Base-by-base conservation (phyloP, 176 grass and related monocot species). In the Musa beccarii region DNA sequence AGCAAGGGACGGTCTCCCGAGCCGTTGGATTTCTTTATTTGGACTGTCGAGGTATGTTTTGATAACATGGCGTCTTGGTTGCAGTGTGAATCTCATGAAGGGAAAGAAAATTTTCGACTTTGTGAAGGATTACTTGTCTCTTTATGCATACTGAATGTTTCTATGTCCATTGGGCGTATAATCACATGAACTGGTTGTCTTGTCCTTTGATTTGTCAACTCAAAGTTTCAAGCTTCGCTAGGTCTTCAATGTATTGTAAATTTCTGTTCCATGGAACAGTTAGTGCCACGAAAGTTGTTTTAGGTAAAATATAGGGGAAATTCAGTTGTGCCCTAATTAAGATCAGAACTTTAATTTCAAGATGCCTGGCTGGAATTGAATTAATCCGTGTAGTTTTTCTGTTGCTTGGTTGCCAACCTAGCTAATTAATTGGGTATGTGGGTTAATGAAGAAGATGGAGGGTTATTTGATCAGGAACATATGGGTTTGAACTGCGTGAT, bases 21-120 rank as follows among this genome's bases (percentile, higher is more conserved):
- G 63, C 85, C 88, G 54, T 73, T 87, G 63, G 85, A 90, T 87
- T 85, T 90, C 79, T 90, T 90, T 85, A 87, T 90, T 51, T 91
- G 89, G 89, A 91, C 89, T 51, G 82, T 91, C 29, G 85, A 91
- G 85, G 89, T 91, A 74, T 74, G 53, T 56, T 59, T 74, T 68
- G 14, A 26, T 68, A 16, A 68, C 24, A 34, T 43, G 17, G 24
- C 13, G 2, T 68, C 15, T 14, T 11, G 2, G 16, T 49, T 61
- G 57, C 7, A 29, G 14, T 15, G 23, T 2, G 7, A 6, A n/a
- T 43, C 4, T 43, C 34, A 43, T 43, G 34, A 43, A 3, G 34
- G 20, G 15, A 16, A 11, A 7, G 66, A 68, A 34, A 13, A 34
- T 11, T 12, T 6, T 10, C 16, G 25, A 43, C 13, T 68, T 28